A percentile compares a stretch with the other conserved stretches of the same genome.
These are phyloP conservation scores for Paramecium bursaria DNA, from an alignment of 73 alveolate genomes.

Conservation along the genomic window DNA sequence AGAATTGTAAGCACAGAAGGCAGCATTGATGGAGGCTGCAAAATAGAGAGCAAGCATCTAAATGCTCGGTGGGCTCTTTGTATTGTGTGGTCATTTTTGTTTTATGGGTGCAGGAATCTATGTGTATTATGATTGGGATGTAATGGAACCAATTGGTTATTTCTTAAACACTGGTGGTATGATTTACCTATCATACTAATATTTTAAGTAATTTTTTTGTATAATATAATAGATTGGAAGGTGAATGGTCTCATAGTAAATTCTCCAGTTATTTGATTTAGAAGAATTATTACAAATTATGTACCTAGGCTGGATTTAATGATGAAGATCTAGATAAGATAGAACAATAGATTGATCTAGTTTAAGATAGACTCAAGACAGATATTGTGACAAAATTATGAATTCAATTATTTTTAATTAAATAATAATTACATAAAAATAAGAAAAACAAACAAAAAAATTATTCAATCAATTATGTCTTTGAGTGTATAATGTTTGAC, in stretches of 20 bases:
- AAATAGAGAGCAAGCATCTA: background rate
- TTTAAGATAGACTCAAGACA: slow-evolving; percentile 44
- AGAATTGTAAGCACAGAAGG: background rate
- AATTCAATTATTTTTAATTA: background rate
- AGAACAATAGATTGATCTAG: slow-evolving; percentile 1
- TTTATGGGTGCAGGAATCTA: slow-evolving; percentile 78
- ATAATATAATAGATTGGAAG: background rate
- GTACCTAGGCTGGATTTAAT: background rate
- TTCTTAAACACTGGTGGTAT: slow-evolving; percentile 39
- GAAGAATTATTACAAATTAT: slow-evolving; percentile 12
- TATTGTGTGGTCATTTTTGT: slow-evolving; percentile 70
- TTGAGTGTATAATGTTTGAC: slow-evolving; percentile 51
- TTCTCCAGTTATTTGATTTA: slow-evolving; percentile 42
- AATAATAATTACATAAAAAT: no score
- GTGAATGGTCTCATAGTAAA: slow-evolving; percentile 33
- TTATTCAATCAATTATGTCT: slow-evolving; percentile 22
- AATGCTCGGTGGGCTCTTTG: slow-evolving; percentile 52
- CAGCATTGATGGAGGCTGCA: slow-evolving; percentile 2
- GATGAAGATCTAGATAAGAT: background rate
- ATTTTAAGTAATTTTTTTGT: slow-evolving; percentile 9
- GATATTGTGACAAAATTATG: slow-evolving; percentile 49
- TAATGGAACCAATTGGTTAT: slow-evolving; percentile 81
- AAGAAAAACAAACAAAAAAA: no score
- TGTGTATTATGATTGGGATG: slow-evolving; percentile 77
- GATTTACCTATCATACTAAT: background rate